phyloP scores from a whole-genome alignment of 2,329 filamentous ascomycete species.

The Fusarium sp. region DNA sequence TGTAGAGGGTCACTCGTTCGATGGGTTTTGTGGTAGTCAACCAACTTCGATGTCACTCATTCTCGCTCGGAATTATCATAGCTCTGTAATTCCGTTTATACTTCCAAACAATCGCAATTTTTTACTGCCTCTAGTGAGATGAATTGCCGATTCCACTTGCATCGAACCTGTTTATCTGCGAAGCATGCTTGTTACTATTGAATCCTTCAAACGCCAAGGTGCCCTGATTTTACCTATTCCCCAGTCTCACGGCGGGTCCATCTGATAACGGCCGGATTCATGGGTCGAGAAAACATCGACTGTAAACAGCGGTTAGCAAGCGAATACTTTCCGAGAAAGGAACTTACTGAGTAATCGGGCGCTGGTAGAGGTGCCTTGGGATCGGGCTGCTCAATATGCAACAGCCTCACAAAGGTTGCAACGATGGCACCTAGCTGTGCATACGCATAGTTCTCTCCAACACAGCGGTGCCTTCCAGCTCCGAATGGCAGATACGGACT shows the following conservation, averaged over 20 bases:
- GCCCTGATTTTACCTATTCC: too few species aligned
- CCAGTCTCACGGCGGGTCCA: conserved; percentile 29
- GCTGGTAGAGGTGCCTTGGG: conserved; percentile 73
- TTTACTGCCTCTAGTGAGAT: too few species aligned
- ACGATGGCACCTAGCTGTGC: conserved; percentile 89
- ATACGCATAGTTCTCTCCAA: conserved; percentile 96
- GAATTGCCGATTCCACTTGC: too few species aligned
- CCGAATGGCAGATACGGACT: conserved; percentile 96
- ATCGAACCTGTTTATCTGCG: too few species aligned
- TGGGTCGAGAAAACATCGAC: conserved; percentile 44
- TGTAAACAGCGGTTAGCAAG: not conserved
- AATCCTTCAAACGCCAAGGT: too few species aligned
- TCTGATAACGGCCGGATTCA: conserved; percentile 38
- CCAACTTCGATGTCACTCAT: not conserved
- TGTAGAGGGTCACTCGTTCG: fast-evolving
- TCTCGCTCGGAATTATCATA: too few species aligned
- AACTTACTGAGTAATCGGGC: conserved; percentile 69
- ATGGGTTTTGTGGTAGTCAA: fast-evolving
- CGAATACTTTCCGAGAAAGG: fast-evolving
- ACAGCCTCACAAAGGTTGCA: conserved; percentile 78
- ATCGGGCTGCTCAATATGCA: conserved; percentile 70
- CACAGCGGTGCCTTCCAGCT: conserved; percentile 93
- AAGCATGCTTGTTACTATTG: too few species aligned
- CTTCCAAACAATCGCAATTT: too few species aligned
- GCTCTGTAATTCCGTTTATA: too few species aligned